A percentile compares a stretch with the other conserved stretches of the same genome.
Evolutionary conservation across 768 basidiomycete species (phyloP).

Genomic region (Boletus coccyginus): DNA sequence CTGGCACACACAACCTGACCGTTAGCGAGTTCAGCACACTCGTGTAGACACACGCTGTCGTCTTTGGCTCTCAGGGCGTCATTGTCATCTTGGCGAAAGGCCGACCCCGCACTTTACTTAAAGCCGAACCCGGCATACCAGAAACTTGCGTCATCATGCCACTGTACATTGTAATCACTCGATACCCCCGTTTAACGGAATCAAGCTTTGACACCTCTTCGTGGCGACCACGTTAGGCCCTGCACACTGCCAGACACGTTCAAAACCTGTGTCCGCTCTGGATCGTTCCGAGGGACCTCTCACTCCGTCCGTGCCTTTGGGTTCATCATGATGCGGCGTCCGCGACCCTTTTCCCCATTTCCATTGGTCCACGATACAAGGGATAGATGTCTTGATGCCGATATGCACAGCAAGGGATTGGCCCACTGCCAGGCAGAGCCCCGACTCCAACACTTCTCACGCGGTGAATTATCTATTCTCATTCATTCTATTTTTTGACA

Average conservation of each 20-base stretch:
- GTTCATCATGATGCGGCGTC: background rate
- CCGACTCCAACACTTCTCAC: background rate
- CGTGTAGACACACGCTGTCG: too few relatives aligned
- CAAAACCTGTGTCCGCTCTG: background rate
- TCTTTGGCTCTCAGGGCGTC: too few relatives aligned
- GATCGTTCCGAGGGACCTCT: background rate
- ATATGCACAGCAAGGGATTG: constrained; percentile 6
- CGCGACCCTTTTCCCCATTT: background rate
- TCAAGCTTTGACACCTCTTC: background rate
- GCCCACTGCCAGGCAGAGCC: constrained; percentile 2
- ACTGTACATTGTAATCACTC: background rate
- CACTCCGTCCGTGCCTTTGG: background rate
- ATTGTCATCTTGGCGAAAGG: too few relatives aligned
- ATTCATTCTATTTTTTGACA: background rate
- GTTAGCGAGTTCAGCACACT: too few relatives aligned
- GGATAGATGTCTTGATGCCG: background rate
- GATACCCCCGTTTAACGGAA: background rate
- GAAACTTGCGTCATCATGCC: background rate
- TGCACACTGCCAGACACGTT: background rate
- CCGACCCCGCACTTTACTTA: background rate
- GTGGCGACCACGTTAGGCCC: constrained; percentile 6
- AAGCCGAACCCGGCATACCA: background rate
- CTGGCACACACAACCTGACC: background rate
- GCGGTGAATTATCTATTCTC: too few relatives aligned
- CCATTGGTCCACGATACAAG: too few relatives aligned